phyloP scores from a whole-genome alignment of 192 early-diverging fungal genomes.

The Podila horticola region DNA sequence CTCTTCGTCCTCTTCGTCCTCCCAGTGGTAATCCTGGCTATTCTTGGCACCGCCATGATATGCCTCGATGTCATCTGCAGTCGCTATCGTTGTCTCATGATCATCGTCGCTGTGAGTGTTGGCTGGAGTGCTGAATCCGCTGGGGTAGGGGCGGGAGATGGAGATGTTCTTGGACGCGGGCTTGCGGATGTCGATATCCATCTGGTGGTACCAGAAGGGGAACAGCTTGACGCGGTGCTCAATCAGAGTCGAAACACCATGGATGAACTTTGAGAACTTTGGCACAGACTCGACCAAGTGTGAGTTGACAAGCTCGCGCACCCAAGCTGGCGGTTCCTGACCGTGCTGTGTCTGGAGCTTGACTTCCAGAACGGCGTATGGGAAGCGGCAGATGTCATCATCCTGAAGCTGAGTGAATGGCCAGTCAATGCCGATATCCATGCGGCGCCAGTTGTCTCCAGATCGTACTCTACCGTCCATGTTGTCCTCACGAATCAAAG shows the following conservation, averaged over 20 bases:
- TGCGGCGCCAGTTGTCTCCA: slow-evolving; percentile 95
- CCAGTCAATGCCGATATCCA: slow-evolving; percentile 89
- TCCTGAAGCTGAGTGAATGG: slow-evolving; percentile 92
- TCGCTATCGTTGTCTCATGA: slow-evolving; percentile 36
- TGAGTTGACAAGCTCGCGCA: slow-evolving; percentile 87
- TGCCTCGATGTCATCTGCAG: slow-evolving; percentile 21
- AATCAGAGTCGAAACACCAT: slow-evolving; percentile 90
- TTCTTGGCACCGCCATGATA: slow-evolving; percentile 39
- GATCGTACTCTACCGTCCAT: slow-evolving; percentile 75
- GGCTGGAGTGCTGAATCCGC: slow-evolving; percentile 54
- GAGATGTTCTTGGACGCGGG: slow-evolving; percentile 67
- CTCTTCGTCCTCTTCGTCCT: slow-evolving; percentile 38
- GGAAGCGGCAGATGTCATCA: slow-evolving; percentile 89
- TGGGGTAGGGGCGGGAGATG: slow-evolving; percentile 60
- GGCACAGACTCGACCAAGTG: slow-evolving; percentile 94
- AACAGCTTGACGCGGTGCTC: slow-evolving; percentile 82
- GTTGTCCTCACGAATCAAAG: slow-evolving; percentile 97
- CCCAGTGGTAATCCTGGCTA: slow-evolving; percentile 19
- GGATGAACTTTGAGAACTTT: slow-evolving; percentile 98
- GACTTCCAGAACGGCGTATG: slow-evolving; percentile 97
- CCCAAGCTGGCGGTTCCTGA: slow-evolving; percentile 93
- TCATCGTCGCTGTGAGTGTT: slow-evolving; percentile 47
- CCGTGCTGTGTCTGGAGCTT: slow-evolving; percentile 96
- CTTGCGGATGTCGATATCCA: slow-evolving; percentile 94
- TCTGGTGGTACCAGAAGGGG: slow-evolving; percentile 96